These are phyloP conservation scores for Chaetoceros muelleri DNA, from an alignment of 108 stramenopile genomes.

Conservation along the genomic window DNA sequence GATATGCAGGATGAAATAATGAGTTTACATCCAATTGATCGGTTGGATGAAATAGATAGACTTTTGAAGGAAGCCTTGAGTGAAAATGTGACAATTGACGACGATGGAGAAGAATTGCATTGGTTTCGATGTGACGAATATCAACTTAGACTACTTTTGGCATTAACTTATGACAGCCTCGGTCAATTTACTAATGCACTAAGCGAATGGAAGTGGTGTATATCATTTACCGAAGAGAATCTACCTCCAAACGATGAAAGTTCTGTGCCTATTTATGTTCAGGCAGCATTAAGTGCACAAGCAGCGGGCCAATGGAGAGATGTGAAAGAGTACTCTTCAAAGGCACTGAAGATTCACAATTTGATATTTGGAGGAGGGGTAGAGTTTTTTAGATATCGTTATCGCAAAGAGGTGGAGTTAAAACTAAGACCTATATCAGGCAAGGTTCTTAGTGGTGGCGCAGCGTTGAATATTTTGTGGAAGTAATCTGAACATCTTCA, in stretches of 20 bases:
- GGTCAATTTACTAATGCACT: constrained; percentile 38
- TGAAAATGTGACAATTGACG: constrained; percentile 27
- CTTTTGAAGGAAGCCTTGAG: constrained; percentile 42
- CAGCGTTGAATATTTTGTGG: neutral
- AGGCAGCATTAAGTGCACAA: constrained; percentile 49
- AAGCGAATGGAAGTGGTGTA: constrained; percentile 42
- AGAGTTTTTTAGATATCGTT: constrained; percentile 38
- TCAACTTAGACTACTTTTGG: constrained; percentile 52
- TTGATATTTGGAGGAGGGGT: constrained; percentile 63
- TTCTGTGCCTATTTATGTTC: constrained; percentile 41
- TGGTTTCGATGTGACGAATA: constrained; percentile 69
- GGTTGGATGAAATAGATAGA: constrained; percentile 47
- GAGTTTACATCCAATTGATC: constrained; percentile 49
- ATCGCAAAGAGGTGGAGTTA: constrained; percentile 39
- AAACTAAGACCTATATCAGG: constrained; percentile 20
- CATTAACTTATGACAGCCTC: constrained; percentile 52
- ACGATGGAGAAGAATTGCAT: constrained; percentile 11
- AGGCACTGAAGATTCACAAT: constrained; percentile 47
- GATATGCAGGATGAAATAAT: constrained; percentile 71
- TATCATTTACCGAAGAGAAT: constrained; percentile 34
- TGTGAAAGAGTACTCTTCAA: constrained; percentile 37
- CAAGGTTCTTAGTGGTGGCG: neutral
- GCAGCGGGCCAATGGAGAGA: constrained; percentile 12
- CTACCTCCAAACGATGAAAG: constrained; percentile 64
- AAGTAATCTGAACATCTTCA: too few species aligned